These are phyloP conservation scores for Cladochytrium replicatum DNA, from an alignment of 192 early-diverging fungal genomes.

Conservation along the genomic window DNA sequence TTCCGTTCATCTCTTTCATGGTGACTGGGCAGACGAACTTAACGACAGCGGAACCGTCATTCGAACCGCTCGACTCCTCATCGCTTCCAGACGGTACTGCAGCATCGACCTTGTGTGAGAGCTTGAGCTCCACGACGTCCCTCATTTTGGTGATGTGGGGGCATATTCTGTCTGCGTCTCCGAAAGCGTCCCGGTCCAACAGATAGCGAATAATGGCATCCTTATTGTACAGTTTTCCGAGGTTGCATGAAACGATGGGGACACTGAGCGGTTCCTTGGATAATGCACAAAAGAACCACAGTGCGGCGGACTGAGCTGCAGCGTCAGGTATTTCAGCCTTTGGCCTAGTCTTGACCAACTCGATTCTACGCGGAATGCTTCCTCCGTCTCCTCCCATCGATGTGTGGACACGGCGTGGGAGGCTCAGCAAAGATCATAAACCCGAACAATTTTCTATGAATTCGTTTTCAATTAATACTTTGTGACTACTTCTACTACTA, in stretches of 20 bases:
- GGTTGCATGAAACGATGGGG: conserved; percentile 58
- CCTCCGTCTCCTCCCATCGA: conserved; percentile 86
- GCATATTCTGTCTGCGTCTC: conserved; percentile 68
- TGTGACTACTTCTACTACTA: no score
- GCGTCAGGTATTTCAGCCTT: conserved; percentile 56
- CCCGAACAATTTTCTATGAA: no score
- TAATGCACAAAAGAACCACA: conserved; percentile 68
- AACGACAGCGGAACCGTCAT: conserved; percentile 10
- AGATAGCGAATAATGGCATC: conserved; percentile 66
- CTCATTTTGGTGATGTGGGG: conserved; percentile 59
- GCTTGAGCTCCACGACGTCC: conserved; percentile 58
- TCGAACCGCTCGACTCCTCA: conserved; percentile 6
- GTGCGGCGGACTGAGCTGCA: conserved; percentile 41
- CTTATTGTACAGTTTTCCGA: conserved; percentile 81
- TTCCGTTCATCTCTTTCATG: conserved; percentile 78
- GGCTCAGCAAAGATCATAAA: no score
- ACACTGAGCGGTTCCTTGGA: conserved; percentile 58
- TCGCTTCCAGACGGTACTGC: neutral
- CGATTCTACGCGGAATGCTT: conserved; percentile 75
- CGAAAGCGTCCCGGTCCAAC: conserved; percentile 57
- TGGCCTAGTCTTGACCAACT: conserved; percentile 75
- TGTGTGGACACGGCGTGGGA: neutral
- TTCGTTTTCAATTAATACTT: no score
- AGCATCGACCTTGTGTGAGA: conserved; percentile 46
- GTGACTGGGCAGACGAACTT: conserved; percentile 71